Evolutionary conservation across 2,329 filamentous ascomycete genomes (phyloP).

Genomic region (Microdochium bolleyi): DNA sequence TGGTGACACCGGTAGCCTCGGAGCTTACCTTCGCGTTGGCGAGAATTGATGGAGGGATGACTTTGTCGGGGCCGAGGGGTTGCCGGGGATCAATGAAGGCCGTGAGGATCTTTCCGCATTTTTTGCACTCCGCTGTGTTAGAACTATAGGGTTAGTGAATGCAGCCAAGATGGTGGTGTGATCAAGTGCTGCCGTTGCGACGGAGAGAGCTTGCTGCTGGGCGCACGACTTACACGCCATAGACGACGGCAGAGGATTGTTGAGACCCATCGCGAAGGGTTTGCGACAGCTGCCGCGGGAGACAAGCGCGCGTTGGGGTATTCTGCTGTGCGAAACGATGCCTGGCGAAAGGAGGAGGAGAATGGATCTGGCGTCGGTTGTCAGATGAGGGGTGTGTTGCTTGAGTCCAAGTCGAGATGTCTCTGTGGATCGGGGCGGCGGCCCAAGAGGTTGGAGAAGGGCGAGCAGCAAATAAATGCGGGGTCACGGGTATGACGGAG

Average conservation of each 20-base stretch:
- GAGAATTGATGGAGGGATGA: constrained; percentile 87
- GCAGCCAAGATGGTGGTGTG: not conserved
- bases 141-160: not conserved
- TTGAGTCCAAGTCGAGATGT: not conserved
- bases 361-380: not conserved
- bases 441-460: not conserved
- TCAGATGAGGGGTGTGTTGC: not conserved
- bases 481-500: not conserved
- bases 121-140: constrained; percentile 85
- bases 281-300: constrained; percentile 1
- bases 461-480: not conserved
- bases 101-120: constrained; percentile 89
- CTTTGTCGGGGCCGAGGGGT: constrained; percentile 90
- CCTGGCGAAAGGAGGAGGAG: not conserved
- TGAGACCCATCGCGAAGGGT: constrained; percentile 46
- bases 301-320: not conserved
- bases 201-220: constrained; percentile 4
- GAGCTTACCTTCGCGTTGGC: constrained; percentile 74
- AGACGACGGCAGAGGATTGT: constrained; percentile 60
- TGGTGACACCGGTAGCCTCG: not conserved
- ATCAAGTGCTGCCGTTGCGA: not conserved
- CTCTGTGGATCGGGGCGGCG: not conserved
- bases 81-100: constrained; percentile 93
- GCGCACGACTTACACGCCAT: constrained; percentile 53
- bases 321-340: not conserved